Conservation (phyloP, 2,329 filamentous ascomycete genomes). For the Trichothecium sympodiale region DNA sequence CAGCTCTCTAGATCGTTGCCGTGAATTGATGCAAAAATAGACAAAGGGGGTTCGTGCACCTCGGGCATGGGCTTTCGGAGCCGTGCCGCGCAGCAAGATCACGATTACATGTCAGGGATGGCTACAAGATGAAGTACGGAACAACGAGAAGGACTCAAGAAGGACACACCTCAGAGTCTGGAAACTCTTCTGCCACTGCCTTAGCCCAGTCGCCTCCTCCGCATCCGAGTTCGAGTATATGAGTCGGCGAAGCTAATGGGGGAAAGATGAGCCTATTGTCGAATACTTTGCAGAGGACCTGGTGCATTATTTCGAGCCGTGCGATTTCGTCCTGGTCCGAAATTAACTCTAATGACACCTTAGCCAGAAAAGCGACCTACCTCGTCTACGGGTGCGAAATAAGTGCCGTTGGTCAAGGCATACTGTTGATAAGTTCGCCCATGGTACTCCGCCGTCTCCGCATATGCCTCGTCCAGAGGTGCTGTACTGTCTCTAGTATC, state of each 20-base stretch:
- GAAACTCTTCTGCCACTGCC: constrained; percentile 54
- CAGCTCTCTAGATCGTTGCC: no score
- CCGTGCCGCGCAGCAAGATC: no score
- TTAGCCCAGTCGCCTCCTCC: constrained; percentile 62
- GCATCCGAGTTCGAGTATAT: constrained; percentile 62
- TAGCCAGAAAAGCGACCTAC: constrained; percentile 28
- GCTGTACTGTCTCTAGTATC: constrained; percentile 34
- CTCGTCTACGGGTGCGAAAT: constrained; percentile 62
- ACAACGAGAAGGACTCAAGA: no score
- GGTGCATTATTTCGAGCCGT: constrained; percentile 52
- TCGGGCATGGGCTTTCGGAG: no score
- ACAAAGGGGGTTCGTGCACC: no score
- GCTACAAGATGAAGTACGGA: neutral
- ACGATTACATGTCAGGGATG: no score
- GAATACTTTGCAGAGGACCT: constrained; percentile 51
- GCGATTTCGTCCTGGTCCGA: constrained; percentile 51
- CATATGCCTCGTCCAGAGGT: constrained; percentile 45
- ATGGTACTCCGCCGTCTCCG: constrained; percentile 47
- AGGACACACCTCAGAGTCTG: constrained; percentile 48
- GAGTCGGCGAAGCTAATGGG: constrained; percentile 43
- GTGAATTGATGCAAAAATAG: no score
- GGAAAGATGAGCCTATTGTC: constrained; percentile 60
- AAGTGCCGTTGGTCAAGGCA: constrained; percentile 51
- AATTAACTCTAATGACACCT: constrained; percentile 7
- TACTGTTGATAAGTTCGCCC: constrained; percentile 58